A percentile compares a stretch with the other conserved stretches of the same genome.
Evolutionary conservation across 1,284 basidiomycete genomes (phyloP).

Genomic region (Austroboletus sp.): DNA sequence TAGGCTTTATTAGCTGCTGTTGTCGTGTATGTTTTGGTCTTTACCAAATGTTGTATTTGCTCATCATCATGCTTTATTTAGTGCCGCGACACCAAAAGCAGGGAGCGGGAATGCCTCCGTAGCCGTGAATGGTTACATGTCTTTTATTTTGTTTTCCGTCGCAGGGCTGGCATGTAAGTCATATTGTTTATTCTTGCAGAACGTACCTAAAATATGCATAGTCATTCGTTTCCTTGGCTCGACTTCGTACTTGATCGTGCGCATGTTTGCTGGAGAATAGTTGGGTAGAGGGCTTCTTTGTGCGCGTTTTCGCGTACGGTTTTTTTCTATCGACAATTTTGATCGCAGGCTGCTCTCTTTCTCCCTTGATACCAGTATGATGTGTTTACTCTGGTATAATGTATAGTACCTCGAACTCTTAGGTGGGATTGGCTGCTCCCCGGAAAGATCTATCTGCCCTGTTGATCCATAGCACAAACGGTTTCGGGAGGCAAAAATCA

Average conservation of each 20-base stretch:
- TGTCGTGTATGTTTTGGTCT: constrained; percentile 48
- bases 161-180: constrained; percentile 70
- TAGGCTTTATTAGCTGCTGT: constrained; percentile 67
- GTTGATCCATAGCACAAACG: too few relatives aligned
- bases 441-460: too few relatives aligned
- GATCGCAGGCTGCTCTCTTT: neutral
- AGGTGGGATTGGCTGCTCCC: too few relatives aligned
- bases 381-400: neutral
- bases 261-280: constrained; percentile 80
- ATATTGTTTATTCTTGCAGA: neutral
- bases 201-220: constrained; percentile 27
- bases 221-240: constrained; percentile 80
- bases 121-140: constrained; percentile 72
- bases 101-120: constrained; percentile 35
- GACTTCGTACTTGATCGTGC: constrained; percentile 69
- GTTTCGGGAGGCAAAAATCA: too few relatives aligned
- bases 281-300: neutral
- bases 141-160: constrained; percentile 76
- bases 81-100: constrained; percentile 42
- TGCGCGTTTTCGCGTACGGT: neutral
- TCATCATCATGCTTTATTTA: constrained; percentile 19
- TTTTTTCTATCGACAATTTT: constrained; percentile 5
- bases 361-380: neutral
- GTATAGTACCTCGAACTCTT: too few relatives aligned
- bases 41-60: neutral